Evolutionary conservation across 2,329 filamentous ascomycete species (phyloP).

Genomic region (Epichloe hybrida): DNA sequence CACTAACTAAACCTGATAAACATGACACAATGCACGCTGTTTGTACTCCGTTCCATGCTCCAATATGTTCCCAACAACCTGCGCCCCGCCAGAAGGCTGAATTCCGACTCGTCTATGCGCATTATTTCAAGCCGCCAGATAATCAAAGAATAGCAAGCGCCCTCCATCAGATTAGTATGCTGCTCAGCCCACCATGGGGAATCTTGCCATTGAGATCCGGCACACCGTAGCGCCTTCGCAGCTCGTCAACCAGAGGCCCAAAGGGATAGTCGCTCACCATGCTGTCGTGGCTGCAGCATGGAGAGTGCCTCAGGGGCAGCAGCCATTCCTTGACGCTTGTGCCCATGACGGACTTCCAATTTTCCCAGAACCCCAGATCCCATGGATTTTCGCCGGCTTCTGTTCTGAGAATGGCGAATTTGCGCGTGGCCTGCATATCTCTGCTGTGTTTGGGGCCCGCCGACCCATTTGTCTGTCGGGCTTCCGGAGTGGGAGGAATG

Average conservation of each 20-base stretch:
- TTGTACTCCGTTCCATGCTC: too few species aligned
- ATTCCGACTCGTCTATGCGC: too few species aligned
- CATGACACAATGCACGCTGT: too few species aligned
- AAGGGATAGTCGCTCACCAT: slow-evolving; percentile 54
- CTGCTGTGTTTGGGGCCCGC: slow-evolving; percentile 14
- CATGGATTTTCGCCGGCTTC: slow-evolving; percentile 71
- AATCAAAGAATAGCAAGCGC: too few species aligned
- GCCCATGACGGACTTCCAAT: slow-evolving; percentile 74
- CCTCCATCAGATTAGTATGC: too few species aligned
- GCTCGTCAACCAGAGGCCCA: slow-evolving; percentile 44
- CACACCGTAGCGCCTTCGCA: slow-evolving; percentile 31
- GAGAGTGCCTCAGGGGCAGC: slow-evolving; percentile 60
- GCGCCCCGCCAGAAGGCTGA: too few species aligned
- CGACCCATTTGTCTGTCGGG: slow-evolving; percentile 6
- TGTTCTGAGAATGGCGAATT: slow-evolving; percentile 68
- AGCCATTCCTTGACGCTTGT: slow-evolving; percentile 60
- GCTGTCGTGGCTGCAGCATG: slow-evolving; percentile 56
- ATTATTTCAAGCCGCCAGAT: too few species aligned
- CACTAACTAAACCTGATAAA: too few species aligned
- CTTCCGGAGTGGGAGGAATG: background rate
- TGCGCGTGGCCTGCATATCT: slow-evolving; percentile 40
- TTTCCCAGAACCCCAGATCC: slow-evolving; percentile 56
- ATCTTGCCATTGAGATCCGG: slow-evolving; percentile 2
- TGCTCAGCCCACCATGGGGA: background rate
- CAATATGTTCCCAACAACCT: too few species aligned